Evolutionary conservation across 2,329 filamentous ascomycete species (phyloP), one percentile per base, ranked within the genome.

Genomic region (Penicillium sp.): DNA sequence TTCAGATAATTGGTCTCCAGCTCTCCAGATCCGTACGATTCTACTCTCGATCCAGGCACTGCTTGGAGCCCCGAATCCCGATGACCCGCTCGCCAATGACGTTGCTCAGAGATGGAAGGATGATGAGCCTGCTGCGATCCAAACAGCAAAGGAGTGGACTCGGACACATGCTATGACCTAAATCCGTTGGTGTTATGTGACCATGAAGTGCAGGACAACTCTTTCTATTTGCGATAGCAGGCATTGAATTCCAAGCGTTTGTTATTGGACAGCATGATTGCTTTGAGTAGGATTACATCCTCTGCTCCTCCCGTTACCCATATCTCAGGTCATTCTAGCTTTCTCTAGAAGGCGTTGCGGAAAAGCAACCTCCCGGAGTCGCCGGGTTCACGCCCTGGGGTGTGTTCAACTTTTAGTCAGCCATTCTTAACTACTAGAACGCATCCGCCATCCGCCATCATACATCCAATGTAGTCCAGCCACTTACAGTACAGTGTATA

Each of bases 41-140:
- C 85, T 99, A n/a, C 86, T 99, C 52, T 97, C 93, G 10, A 99
- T 99, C 73, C 95, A 99, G 76, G 94, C 94, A 48, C 84, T 99
- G 25, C 86, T 99, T 14, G 94, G 94, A 42, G 93, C 94, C 6
- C 94, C 94, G 14, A 99, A 99, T 76, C 94, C 95, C 30, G 94
- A 99, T 69, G 94, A 99, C 71, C 95, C 94, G n/a, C 85, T 99
- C 40, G 95, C 94, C 47, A 95, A 96, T 71, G 93, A 99, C 63
- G 94, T 99, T 40, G 94, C 94, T 35, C 95, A 97, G 80, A 88
- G 88, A 71, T 99, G 94, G 94, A 97, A 97, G 80, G 91, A 97
- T 69, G 88, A 99, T 69, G 90, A 97, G 76, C 86, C 87, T 61
- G 90, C 90, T 45, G 94, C 94, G 25, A 97, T 99, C 67, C 86